A percentile compares a stretch with the other conserved stretches of the same genome.
Conservation (phyloP, 2,329 filamentous ascomycete species). For the Amphichorda felina region DNA sequence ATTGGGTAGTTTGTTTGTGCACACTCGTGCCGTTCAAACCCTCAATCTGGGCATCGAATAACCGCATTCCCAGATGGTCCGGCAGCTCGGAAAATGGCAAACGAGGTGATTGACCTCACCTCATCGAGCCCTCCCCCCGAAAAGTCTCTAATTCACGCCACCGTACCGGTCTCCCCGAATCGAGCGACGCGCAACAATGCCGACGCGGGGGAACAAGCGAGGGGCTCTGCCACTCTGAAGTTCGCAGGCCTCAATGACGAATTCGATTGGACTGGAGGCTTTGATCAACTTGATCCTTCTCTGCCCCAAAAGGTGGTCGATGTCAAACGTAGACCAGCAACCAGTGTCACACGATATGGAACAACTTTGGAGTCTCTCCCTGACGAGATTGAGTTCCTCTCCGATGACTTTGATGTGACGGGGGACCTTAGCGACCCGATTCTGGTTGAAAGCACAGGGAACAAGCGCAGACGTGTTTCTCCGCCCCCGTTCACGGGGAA, state of each 20-base stretch:
- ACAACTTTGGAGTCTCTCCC: not conserved
- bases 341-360: not conserved
- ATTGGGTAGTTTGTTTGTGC: too few species aligned
- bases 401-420: constrained; percentile 26
- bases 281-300: not conserved
- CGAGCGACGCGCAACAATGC: too few species aligned
- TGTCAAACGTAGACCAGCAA: not conserved
- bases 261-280: constrained; percentile 29
- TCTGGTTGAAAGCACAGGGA: not conserved
- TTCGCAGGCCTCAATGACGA: constrained; percentile 37
- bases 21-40: too few species aligned
- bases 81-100: constrained; percentile 3
- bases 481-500: not conserved
- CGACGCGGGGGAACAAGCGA: too few species aligned
- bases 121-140: constrained; percentile 7
- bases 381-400: not conserved
- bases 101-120: constrained; percentile 7
- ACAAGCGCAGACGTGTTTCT: not conserved
- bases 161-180: too few species aligned
- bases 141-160: too few species aligned
- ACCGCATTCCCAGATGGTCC: too few species aligned
- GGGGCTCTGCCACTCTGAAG: not conserved
- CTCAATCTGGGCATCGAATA: too few species aligned
- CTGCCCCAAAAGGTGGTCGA: too few species aligned
- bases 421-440: constrained; percentile 16